Evolutionary conservation across 495 filamentous ascomycete genomes (phyloP), one percentile per base, ranked within the genome.

Genomic region (Trichoderma erinaceum): DNA sequence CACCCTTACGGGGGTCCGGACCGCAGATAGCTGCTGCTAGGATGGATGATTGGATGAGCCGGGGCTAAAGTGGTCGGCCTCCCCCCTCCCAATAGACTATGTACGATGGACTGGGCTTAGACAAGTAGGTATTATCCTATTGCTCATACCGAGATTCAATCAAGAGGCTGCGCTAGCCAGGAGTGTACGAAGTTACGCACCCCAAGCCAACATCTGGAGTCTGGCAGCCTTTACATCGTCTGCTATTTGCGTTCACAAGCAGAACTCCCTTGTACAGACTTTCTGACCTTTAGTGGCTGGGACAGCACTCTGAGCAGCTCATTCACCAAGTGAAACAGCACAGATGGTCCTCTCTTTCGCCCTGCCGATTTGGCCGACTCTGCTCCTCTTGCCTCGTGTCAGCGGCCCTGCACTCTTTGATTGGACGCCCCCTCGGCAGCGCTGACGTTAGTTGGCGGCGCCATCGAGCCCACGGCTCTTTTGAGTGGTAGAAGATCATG

Each of bases 381-480:
- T 56, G 16, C 18, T 56, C 11, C 23, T 16, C 27, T 29, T 8
- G 23, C 44, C 23, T 32, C 23, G 56, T 61, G 56, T 61, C 56
- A 61, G 50, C 50, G 16, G 50, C 15, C 50, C 21, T 25, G 21
- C 16, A 16, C 50, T 56, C 50, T 21, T n/a, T 32, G 56, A 61
- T 61, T 61, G 56, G 56, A 61, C 56, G 56, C 56, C 56, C 18
- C 56, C 56, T 61, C 56, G 56, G 56, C 56, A 61, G 25, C 23
- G 23, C 56, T 61, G 56, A 13, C 44, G 44, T n/a, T 48, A 48
- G 13, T 13, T 48, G n/a, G 44, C 44, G 18, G 44, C 44, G 44
- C 44, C 13, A 48, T 48, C 44, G 15, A 48, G 44, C 44, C 44
- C 13, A 48, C 44, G 12, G 44, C 44, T 48, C n/a, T 48, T 48